A percentile compares a stretch with the other conserved stretches of the same genome.
Evolutionary conservation across 2,329 filamentous ascomycete species (phyloP).

Genomic region (Aspergillus neotritici): DNA sequence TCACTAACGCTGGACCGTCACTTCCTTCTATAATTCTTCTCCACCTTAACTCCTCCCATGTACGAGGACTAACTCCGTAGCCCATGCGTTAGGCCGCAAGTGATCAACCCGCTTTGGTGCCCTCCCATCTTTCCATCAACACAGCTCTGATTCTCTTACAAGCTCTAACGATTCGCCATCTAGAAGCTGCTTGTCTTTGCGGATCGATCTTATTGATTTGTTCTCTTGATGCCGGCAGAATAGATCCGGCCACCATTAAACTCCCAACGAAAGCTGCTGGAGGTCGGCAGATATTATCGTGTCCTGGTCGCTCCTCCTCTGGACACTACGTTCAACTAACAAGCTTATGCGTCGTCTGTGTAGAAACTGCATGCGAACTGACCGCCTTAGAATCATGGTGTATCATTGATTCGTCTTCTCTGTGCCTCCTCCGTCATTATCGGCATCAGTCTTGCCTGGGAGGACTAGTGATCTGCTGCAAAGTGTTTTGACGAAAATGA

Average conservation of each 20-base stretch:
- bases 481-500: constrained; percentile 8
- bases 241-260: too few species aligned
- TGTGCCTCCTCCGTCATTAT: neutral
- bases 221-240: too few species aligned
- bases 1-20: too few species aligned
- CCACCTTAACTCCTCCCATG: too few species aligned
- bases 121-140: constrained; percentile 6
- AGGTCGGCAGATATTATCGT: neutral
- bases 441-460: too few species aligned
- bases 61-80: constrained; percentile 2
- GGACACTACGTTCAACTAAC: neutral
- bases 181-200: neutral
- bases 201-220: too few species aligned
- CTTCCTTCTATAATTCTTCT: too few species aligned
- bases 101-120: constrained; percentile 10
- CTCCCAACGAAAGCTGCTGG: too few species aligned
- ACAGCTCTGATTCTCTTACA: neutral
- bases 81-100: constrained; percentile 20
- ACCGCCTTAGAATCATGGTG: constrained; percentile 1
- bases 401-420: constrained; percentile 1
- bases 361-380: constrained; percentile 18
- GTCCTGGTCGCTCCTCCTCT: too few species aligned
- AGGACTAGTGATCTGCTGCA: too few species aligned
- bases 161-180: too few species aligned
- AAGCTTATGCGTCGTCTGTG: neutral